A percentile compares a stretch with the other conserved stretches of the same genome.
phyloP scores from a whole-genome alignment of 768 basidiomycete species.

The Hericium erinaceus region DNA sequence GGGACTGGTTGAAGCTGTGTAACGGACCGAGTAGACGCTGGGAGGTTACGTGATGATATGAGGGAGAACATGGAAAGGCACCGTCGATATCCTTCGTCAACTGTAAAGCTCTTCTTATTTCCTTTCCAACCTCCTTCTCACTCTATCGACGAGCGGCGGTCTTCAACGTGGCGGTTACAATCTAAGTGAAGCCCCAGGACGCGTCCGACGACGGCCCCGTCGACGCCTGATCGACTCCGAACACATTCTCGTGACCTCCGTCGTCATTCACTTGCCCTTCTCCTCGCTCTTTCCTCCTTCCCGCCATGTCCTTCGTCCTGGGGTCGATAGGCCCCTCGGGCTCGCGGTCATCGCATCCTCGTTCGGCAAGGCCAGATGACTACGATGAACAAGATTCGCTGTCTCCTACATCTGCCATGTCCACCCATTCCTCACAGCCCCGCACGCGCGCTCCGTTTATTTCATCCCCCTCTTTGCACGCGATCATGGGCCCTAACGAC shows the following conservation, averaged over 20 bases:
- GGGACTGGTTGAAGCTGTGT: background rate
- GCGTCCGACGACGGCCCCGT: too few relatives aligned
- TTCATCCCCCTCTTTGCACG: background rate
- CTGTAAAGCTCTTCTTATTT: background rate
- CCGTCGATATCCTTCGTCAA: too few relatives aligned
- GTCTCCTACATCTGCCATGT: background rate
- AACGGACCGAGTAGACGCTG: too few relatives aligned
- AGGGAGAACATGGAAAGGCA: background rate
- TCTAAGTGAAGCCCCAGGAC: too few relatives aligned
- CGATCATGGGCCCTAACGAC: background rate
- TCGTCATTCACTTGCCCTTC: background rate
- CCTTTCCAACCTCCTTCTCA: background rate
- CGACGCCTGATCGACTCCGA: background rate
- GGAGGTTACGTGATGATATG: background rate
- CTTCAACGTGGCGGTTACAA: too few relatives aligned
- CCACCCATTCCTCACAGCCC: conserved; percentile 3
- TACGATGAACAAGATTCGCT: background rate
- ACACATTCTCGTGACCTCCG: background rate
- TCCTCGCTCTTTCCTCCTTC: background rate
- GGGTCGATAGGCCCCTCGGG: background rate
- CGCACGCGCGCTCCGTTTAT: conserved; percentile 10
- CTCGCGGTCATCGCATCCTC: background rate
- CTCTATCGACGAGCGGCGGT: background rate
- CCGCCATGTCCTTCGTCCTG: background rate
- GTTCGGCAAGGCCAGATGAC: background rate